A percentile compares a stretch with the other conserved stretches of the same genome.
These are phyloP conservation scores for Blastomyces silverae DNA, from an alignment of 2,329 filamentous ascomycete species.

Conservation along the genomic window DNA sequence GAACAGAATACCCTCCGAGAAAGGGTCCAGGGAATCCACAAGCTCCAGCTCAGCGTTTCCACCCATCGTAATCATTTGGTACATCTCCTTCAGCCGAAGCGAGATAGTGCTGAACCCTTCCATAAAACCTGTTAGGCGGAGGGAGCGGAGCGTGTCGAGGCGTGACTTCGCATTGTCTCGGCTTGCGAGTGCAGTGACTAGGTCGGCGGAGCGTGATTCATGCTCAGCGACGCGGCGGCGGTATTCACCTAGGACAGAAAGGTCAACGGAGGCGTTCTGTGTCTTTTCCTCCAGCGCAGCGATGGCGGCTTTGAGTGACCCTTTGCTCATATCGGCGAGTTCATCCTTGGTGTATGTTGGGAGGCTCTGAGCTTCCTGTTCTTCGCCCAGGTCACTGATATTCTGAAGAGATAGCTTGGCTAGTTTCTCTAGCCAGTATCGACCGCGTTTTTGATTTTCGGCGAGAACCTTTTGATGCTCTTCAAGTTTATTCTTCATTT, in stretches of 20 bases:
- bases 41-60: slow-evolving; percentile 96
- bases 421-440: slow-evolving; percentile 86
- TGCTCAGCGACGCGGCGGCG: slow-evolving; percentile 79
- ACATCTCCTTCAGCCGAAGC: slow-evolving; percentile 96
- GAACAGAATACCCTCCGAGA: slow-evolving; percentile 94
- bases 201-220: slow-evolving; percentile 70
- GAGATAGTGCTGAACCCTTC: slow-evolving; percentile 94
- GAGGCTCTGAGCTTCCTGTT: slow-evolving; percentile 46
- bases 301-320: slow-evolving; percentile 57
- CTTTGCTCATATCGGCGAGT: slow-evolving; percentile 57
- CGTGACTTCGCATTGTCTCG: slow-evolving; percentile 87
- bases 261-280: slow-evolving; percentile 78
- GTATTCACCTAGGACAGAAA: slow-evolving; percentile 83
- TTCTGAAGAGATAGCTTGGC: slow-evolving; percentile 77
- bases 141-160: slow-evolving; percentile 81
- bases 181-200: slow-evolving; percentile 66
- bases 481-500: slow-evolving; percentile 97
- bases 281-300: slow-evolving; percentile 65
- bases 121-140: slow-evolving; percentile 96
- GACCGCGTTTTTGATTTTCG: slow-evolving; percentile 77
- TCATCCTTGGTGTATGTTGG: slow-evolving; percentile 72
- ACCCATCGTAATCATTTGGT: slow-evolving; percentile 99
- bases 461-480: slow-evolving; percentile 83
- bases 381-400: slow-evolving; percentile 61
- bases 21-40: slow-evolving; percentile 91